Percentiles rank a stretch among this genome's conserved stretches.
phyloP scores from a whole-genome alignment of 805 yeast species.

The Monosporozyma yasuniensis region DNA sequence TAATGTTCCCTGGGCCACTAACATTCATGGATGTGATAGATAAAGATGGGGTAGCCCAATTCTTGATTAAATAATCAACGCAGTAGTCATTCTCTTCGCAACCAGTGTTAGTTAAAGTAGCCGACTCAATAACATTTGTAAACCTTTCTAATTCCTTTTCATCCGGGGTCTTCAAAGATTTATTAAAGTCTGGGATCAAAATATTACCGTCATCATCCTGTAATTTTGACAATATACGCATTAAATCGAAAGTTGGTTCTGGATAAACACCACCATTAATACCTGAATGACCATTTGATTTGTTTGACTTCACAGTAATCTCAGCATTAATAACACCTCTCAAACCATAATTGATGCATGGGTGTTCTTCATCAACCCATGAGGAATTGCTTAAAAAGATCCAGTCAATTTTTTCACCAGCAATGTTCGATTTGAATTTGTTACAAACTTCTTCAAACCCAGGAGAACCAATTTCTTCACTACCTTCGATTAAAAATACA shows the following conservation, averaged over 20 bases:
- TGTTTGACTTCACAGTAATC: slow-evolving; percentile 60
- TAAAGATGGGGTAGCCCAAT: slow-evolving; percentile 86
- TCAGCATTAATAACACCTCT: slow-evolving; percentile 82
- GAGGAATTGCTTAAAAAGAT: slow-evolving; percentile 81
- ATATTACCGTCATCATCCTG: slow-evolving; percentile 49
- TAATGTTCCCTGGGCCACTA: slow-evolving; percentile 82
- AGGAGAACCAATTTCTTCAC: slow-evolving; percentile 86
- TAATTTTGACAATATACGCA: slow-evolving; percentile 59
- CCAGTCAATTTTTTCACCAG: slow-evolving; percentile 66
- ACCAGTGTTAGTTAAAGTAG: slow-evolving; percentile 15
- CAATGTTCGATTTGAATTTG: slow-evolving; percentile 44
- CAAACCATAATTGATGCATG: slow-evolving; percentile 89
- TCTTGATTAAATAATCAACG: slow-evolving; percentile 52
- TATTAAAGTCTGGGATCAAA: slow-evolving; percentile 60
- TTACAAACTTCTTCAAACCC: slow-evolving; percentile 70
- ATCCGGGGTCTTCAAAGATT: slow-evolving; percentile 51
- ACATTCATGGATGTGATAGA: slow-evolving; percentile 78
- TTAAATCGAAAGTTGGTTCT: slow-evolving; percentile 84
- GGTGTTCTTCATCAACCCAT: slow-evolving; percentile 84
- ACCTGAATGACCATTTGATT: slow-evolving; percentile 90
- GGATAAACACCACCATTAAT: slow-evolving; percentile 87
- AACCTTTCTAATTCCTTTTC: slow-evolving; percentile 53
- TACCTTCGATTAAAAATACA: slow-evolving; percentile 83
- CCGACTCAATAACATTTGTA: slow-evolving; percentile 44
- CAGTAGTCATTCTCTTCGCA: slow-evolving; percentile 17